Evolutionary conservation across 495 filamentous ascomycete species (phyloP).

Genomic region (Trichoderma gamsii): DNA sequence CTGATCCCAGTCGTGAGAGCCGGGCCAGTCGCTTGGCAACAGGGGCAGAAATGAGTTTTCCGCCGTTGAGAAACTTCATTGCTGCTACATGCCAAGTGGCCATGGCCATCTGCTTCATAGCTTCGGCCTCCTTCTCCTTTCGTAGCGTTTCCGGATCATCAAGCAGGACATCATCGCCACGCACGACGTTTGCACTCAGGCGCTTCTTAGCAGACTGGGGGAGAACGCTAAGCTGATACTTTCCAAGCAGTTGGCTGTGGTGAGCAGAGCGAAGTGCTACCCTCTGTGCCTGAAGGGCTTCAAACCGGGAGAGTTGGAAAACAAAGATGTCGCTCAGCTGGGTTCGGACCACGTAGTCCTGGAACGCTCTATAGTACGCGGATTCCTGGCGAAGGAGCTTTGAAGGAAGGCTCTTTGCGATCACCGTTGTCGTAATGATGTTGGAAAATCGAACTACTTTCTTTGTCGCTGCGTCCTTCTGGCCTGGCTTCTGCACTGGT

Average conservation of each 20-base stretch:
- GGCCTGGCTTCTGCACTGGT: slow-evolving; percentile 14
- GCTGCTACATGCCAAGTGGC: slow-evolving; percentile 79
- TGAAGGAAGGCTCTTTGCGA: slow-evolving; percentile 41
- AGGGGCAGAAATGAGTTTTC: slow-evolving; percentile 71
- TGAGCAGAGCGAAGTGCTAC: slow-evolving; percentile 58
- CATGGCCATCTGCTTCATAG: slow-evolving; percentile 65
- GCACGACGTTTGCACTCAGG: slow-evolving; percentile 53
- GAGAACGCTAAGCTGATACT: slow-evolving; percentile 59
- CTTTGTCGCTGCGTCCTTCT: slow-evolving; percentile 36
- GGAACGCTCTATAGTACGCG: slow-evolving; percentile 89
- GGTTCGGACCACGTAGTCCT: slow-evolving; percentile 55
- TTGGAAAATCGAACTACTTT: slow-evolving; percentile 75
- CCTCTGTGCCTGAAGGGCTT: slow-evolving; percentile 79
- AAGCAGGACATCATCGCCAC: slow-evolving; percentile 47
- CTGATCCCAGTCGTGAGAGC: slow-evolving; percentile 41
- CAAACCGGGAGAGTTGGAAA: slow-evolving; percentile 76
- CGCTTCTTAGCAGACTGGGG: slow-evolving; percentile 51
- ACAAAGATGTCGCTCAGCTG: slow-evolving; percentile 68
- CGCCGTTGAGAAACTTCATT: slow-evolving; percentile 68
- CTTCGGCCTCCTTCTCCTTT: slow-evolving; percentile 73
- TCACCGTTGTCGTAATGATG: slow-evolving; percentile 42
- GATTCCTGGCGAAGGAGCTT: slow-evolving; percentile 56
- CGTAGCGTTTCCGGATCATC: slow-evolving; percentile 56
- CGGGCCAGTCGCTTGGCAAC: slow-evolving; percentile 54
- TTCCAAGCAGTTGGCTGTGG: slow-evolving; percentile 67